phyloP scores from a whole-genome alignment of 1,139 yeast genomes.

The Ashbya aceris region DNA sequence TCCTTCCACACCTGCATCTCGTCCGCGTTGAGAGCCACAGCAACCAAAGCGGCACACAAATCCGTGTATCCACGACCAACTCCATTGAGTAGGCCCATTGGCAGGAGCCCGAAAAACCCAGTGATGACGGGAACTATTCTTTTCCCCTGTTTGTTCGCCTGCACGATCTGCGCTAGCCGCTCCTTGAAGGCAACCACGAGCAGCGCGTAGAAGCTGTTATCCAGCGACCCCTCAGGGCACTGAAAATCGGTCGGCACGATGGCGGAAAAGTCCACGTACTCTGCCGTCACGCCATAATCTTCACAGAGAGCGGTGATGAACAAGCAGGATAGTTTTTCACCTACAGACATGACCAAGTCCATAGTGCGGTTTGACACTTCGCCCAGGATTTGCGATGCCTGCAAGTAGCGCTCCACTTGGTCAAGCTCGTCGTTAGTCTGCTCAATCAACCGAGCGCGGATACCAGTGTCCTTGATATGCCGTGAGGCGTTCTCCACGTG shows the following conservation, averaged over 20 bases:
- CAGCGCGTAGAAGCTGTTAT: constrained; percentile 56
- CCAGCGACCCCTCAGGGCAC: constrained; percentile 43
- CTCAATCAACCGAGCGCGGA: constrained; percentile 41
- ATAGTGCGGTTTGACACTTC: constrained; percentile 83
- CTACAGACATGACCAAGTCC: constrained; percentile 85
- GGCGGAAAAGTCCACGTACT: constrained; percentile 69
- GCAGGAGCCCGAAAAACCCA: constrained; percentile 89
- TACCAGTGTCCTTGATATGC: constrained; percentile 38
- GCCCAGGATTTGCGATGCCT: constrained; percentile 85
- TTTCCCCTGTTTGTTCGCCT: constrained; percentile 34
- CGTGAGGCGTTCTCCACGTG: constrained; percentile 66
- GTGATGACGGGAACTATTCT: constrained; percentile 74
- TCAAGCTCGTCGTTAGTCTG: constrained; percentile 60
- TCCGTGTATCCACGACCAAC: constrained; percentile 98
- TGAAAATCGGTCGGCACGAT: constrained; percentile 56
- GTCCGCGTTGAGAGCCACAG: constrained; percentile 86
- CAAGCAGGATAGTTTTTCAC: constrained; percentile 85
- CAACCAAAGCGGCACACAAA: constrained; percentile 90
- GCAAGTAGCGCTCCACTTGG: constrained; percentile 57
- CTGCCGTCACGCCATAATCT: constrained; percentile 68
- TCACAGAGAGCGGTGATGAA: constrained; percentile 80
- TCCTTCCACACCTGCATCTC: constrained; percentile 98
- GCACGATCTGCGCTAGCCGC: constrained; percentile 34
- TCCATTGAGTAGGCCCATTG: constrained; percentile 85
- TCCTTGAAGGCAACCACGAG: constrained; percentile 54